Base-by-base conservation (phyloP, 768 basidiomycete species). In the Panaeolus cyanescens region DNA sequence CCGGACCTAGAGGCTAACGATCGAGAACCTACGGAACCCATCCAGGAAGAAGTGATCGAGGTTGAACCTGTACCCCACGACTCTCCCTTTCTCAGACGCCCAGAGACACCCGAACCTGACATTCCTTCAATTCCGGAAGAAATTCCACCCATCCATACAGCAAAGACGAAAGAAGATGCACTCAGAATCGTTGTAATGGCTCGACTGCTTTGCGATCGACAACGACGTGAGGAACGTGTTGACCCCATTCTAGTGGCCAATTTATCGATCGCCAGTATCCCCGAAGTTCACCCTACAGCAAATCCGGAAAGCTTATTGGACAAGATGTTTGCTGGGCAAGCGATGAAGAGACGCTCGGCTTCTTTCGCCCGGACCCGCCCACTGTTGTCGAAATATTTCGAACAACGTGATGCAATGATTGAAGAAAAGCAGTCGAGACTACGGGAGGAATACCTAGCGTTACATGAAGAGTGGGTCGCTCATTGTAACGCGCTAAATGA, bases 401-500 rank as follows among this genome's bases (percentile, higher is more conserved):
- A 77, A 31, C 75, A 80, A 65, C 84, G 84, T 6, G 81, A 87
- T 64, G 75, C 75, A 5, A 71, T 75, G 54, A 71, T 88, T 30
- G 70, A 77, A 25, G 80, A 79, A 58, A 93, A 93, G 74, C 73
- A 81, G 19, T 69, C 80, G 37, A 77, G 73, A 19, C 77, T 95
- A 30, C 83, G 83, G 53, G 79, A 79, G 60, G 85, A 94, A 70
- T 95, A 96, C 70, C 68, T 86, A 57, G 68, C 74, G 13, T 77
- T 91, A 54, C 89, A 96, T 66, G 82, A 85, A 64, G 81, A 83
- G 50, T 96, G 94, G 94, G 60, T 85, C 30, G 79, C 79, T 1
- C 89, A 92, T 64, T 93, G 93, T 70, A 76, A 80, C 13, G 77
- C 80, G 37, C 78, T 96, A 62, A 91, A 93, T 67, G 82, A 86